A percentile compares a stretch with the other conserved stretches of the same genome.
These are phyloP conservation scores for Panaeolus cyanescens DNA, from an alignment of 768 basidiomycete genomes.

Conservation along the genomic window DNA sequence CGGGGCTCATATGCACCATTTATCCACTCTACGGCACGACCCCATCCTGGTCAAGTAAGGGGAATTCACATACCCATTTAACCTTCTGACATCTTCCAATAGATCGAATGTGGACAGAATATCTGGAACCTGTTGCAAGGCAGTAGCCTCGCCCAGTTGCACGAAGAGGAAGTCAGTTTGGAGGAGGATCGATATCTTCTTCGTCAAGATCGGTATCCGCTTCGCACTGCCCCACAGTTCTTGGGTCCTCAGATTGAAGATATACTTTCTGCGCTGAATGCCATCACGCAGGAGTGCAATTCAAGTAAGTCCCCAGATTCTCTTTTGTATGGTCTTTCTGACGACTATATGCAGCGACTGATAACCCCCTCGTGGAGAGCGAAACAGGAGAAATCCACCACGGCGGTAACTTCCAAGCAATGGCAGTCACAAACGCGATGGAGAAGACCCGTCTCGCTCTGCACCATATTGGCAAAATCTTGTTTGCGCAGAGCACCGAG, in stretches of 20 bases:
- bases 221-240: constrained; percentile 75
- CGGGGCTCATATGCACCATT: constrained; percentile 68
- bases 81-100: neutral
- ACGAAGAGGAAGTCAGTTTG: constrained; percentile 67
- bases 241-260: constrained; percentile 81
- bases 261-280: constrained; percentile 58
- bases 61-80: neutral
- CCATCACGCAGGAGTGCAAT: constrained; percentile 74
- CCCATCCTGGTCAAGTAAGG: constrained; percentile 75
- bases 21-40: constrained; percentile 72
- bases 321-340: neutral
- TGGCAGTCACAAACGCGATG: constrained; percentile 79
- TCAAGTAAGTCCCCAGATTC: constrained; percentile 55
- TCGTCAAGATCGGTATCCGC: constrained; percentile 73
- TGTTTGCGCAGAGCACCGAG: constrained; percentile 74
- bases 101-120: constrained; percentile 67
- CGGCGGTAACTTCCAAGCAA: constrained; percentile 89
- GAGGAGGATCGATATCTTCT: constrained; percentile 68
- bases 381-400: constrained; percentile 67
- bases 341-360: constrained; percentile 56
- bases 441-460: constrained; percentile 81
- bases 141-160: constrained; percentile 56
- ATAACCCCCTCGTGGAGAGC: constrained; percentile 79
- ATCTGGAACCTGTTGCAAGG: constrained; percentile 63
- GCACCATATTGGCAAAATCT: constrained; percentile 69